phyloP scores from a whole-genome alignment of 352 stramenopile species.

The Phytophthora uliginosa region DNA sequence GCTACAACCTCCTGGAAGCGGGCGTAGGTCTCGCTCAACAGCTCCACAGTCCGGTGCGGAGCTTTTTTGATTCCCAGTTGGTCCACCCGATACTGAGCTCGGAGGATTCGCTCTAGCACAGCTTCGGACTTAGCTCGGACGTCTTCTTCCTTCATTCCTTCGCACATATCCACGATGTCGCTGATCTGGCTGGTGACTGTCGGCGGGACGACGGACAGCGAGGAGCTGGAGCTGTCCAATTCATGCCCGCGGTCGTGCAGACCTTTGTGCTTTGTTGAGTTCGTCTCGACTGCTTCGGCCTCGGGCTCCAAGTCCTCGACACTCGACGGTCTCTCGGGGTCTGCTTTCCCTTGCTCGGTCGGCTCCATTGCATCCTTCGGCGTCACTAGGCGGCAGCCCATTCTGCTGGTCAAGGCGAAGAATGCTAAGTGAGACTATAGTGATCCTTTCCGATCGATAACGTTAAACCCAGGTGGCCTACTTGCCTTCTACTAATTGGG shows the following conservation, averaged over 20 bases:
- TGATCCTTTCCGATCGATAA: background rate
- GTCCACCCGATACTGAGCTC: conserved; percentile 22
- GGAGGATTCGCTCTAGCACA: conserved; percentile 25
- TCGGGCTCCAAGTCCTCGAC: conserved; percentile 11
- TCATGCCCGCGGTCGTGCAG: background rate
- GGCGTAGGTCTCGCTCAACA: conserved; percentile 2
- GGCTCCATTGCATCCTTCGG: background rate
- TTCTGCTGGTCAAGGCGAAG: background rate
- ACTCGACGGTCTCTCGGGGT: conserved; percentile 16
- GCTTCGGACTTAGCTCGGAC: conserved; percentile 12
- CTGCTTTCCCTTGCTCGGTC: background rate
- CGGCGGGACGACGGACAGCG: conserved; percentile 1
- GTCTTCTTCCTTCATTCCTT: conserved; percentile 22
- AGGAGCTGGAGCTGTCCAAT: background rate
- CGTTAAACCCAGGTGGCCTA: too few relatives aligned
- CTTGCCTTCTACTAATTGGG: too few relatives aligned
- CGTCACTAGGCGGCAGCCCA: conserved; percentile 18
- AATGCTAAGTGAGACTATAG: conserved; percentile 4
- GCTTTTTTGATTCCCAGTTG: conserved; percentile 5
- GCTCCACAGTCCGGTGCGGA: background rate
- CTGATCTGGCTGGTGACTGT: conserved; percentile 29
- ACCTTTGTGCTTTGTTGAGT: background rate
- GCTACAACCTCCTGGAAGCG: conserved; percentile 17
- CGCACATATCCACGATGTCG: conserved; percentile 26
- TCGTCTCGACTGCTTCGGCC: background rate